Conservation (phyloP, 768 basidiomycete genomes). For the Coprinopsis strossmayeri region DNA sequence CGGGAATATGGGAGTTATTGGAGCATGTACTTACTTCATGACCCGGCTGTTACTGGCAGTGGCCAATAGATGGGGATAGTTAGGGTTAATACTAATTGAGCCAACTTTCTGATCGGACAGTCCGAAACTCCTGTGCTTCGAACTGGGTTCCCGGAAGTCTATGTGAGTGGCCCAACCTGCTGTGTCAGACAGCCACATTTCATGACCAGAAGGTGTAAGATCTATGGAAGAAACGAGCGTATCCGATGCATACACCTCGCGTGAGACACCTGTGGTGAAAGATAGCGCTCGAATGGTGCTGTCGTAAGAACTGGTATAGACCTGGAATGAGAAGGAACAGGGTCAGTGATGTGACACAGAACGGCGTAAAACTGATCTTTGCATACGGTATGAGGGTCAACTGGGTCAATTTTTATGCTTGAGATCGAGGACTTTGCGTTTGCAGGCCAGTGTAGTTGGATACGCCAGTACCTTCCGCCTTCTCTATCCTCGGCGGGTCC, state of each 20-base stretch:
- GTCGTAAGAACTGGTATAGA: slow-evolving; percentile 81
- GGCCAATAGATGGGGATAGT: slow-evolving; percentile 54
- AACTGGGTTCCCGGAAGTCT: slow-evolving; percentile 61
- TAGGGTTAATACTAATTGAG: slow-evolving; percentile 73
- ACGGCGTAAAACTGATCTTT: not conserved
- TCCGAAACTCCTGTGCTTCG: slow-evolving; percentile 52
- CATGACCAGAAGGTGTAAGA: slow-evolving; percentile 56
- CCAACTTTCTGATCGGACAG: slow-evolving; percentile 74
- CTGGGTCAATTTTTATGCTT: slow-evolving; percentile 69
- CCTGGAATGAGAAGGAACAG: slow-evolving; percentile 32
- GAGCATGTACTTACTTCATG: slow-evolving; percentile 47
- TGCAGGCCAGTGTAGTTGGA: slow-evolving; percentile 83
- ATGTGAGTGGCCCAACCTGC: slow-evolving; percentile 67
- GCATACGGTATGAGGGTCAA: slow-evolving; percentile 62
- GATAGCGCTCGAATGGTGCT: slow-evolving; percentile 69
- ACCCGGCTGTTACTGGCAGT: slow-evolving; percentile 72
- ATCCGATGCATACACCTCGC: slow-evolving; percentile 60
- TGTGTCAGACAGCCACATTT: slow-evolving; percentile 82
- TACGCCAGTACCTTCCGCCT: slow-evolving; percentile 72
- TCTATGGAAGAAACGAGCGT: slow-evolving; percentile 72
- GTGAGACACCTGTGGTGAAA: slow-evolving; percentile 65
- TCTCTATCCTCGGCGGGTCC: slow-evolving; percentile 34
- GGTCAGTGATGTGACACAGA: slow-evolving; percentile 1
- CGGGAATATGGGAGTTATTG: not conserved
- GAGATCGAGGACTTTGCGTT: slow-evolving; percentile 77